A percentile compares a stretch with the other conserved stretches of the same genome.
phyloP scores from a whole-genome alignment of 208 protist species.

The Blechomonas ayalai region DNA sequence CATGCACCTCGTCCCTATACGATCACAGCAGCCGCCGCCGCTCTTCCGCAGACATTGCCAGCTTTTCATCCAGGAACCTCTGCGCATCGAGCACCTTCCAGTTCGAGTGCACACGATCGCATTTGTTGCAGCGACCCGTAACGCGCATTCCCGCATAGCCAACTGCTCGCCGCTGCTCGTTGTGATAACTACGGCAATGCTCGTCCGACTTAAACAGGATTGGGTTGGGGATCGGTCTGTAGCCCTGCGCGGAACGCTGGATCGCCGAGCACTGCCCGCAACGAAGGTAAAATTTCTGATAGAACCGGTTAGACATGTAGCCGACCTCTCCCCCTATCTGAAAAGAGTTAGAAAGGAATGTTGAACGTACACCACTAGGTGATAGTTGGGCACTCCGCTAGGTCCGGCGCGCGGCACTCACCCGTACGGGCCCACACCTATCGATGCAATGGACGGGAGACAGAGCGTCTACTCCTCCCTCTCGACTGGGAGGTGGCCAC shows the following conservation, averaged over 20 bases:
- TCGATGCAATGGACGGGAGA: no score
- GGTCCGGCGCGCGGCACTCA: no score
- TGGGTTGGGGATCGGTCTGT: constrained; percentile 78
- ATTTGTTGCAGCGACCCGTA: constrained; percentile 55
- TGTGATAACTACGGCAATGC: constrained; percentile 73
- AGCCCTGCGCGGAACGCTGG: constrained; percentile 64
- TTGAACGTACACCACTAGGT: no score
- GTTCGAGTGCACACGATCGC: constrained; percentile 56
- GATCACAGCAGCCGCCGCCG: constrained; percentile 12
- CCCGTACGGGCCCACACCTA: no score
- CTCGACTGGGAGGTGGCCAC: no score
- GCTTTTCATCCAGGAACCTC: constrained; percentile 62
- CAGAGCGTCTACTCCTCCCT: no score
- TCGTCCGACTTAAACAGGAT: constrained; percentile 82
- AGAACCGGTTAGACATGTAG: constrained; percentile 71
- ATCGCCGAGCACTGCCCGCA: constrained; percentile 62
- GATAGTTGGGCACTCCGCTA: no score
- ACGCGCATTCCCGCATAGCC: constrained; percentile 51
- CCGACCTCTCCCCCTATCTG: neutral
- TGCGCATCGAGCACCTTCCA: constrained; percentile 72
- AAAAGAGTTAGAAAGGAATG: constrained; percentile 3
- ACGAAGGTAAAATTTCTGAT: constrained; percentile 68
- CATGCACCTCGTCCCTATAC: neutral
- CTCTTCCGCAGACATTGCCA: constrained; percentile 38
- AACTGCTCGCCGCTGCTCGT: constrained; percentile 55